Base-by-base conservation (phyloP, 768 basidiomycete species). In the Tubosaeta brunneosetosa region DNA sequence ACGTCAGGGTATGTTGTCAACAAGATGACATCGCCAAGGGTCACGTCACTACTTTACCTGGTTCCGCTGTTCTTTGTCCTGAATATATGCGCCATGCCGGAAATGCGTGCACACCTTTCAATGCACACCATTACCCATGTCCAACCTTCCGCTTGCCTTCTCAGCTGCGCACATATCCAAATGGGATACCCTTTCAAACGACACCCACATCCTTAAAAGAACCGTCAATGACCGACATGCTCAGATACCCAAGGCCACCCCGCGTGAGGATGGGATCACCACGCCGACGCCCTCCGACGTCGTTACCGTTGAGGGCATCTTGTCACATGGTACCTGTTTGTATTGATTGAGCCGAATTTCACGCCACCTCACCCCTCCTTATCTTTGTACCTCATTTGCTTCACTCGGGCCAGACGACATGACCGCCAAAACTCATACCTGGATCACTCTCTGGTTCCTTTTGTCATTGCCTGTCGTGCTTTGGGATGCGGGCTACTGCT, bases 401-500 rank as follows among this genome's bases (percentile, higher is more conserved):
- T 46, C 42, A 10, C 40, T 12, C 19, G 3, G 3, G 19, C 10
- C 22, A 56, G 59, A 27, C 47, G 34, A 31, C 14, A 83, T 83
- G 81, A 65, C 77, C 40, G 65, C 75, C 26, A 82, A 79, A 55
- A 77, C 78, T 0, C 60, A 79, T 57, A 74, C 71, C 50, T 83
- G 83, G 83, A 73, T 86, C 27, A 74, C 83, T 1, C 68, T 82
- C 19, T 87, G 88, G 88, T 88, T 89, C 62, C 58, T 86, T 4
- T 44, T 90, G 42, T 55, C 67, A 0, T 53, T 59, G 0, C 67
- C 67, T 2, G 71, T 92, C 53, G 78, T 91, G 52, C 56, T 80
- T 49, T 93, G 90, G 91, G 90, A 93, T 76, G 86, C 73, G 1
- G 73, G 76, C n/a, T 93, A 88, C 65, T 90, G 88, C 62, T 82